Base-by-base conservation (phyloP, 768 basidiomycete genomes). In the Tulasnella sp. region DNA sequence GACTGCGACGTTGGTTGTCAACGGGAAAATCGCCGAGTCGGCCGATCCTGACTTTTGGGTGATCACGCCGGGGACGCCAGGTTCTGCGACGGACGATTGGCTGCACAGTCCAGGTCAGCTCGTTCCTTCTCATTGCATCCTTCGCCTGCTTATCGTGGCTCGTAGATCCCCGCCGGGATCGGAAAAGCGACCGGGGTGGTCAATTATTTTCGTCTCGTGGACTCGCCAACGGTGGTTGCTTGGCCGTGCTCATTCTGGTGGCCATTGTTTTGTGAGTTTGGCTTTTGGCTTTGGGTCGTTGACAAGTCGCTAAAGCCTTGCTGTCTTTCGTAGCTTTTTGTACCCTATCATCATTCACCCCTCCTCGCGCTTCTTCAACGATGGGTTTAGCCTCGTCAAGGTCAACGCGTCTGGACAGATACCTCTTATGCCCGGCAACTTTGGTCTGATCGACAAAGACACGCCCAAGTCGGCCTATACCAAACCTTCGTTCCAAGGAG, bases 381-480 rank as follows among this genome's bases (percentile, higher is more conserved):
- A 19, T 25, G 29, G 34, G 11, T 14, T 9, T 70, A 93, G 92
- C 67, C 73, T 93, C 17, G 93, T 91, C 17, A 86, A 86, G 2
- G 82, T 88, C 63, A 98, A 98, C 64, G 78, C 71, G 12, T 75
- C 85, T 0, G 94, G 94, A 1, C 93, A 97, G 70, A 81, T 97
- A 32, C 90, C 81, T 3, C 77, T 77, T 56, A 69, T 92, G 59
- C 40, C 25, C 36, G 42, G 49, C 19, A 50, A 52, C 42, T 58
- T 82, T 1, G 68, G 62, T 1, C 68, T 96, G 32, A 77, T 98
- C 63, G 94, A 99, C 69, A 52, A 63, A 2, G 84, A 82, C 32
- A 98, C 94, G 0, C 87, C 86, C 1, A 43, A 68, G 1, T 67
- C 70, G 9, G 84, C 72, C 8, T 67, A 70, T 55, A 77, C 79